Conservation (phyloP, 225 moss, liverwort and hornwort species). For the Rhytidiadelphus loreus region DNA sequence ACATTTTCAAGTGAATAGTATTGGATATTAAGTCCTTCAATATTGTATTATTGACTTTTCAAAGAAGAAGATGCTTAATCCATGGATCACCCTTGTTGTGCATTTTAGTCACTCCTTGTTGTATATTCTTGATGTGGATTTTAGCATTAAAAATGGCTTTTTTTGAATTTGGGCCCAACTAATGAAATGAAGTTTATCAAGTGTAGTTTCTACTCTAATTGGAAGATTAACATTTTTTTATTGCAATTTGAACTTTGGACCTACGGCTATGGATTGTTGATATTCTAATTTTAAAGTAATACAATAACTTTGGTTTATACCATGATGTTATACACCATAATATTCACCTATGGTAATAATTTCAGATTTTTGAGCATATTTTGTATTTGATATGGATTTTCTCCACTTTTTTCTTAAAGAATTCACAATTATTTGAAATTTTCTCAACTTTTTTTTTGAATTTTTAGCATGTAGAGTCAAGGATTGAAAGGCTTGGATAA, state of each 20-base stretch:
- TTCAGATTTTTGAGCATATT: neutral
- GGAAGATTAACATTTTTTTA: too few species aligned
- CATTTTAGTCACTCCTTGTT: rapidly evolving
- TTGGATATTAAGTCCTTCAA: neutral
- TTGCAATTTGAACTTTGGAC: neutral
- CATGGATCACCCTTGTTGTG: rapidly evolving
- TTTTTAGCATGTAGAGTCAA: too few species aligned
- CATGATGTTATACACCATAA: rapidly evolving
- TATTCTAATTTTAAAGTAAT: neutral
- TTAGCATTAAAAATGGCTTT: rapidly evolving
- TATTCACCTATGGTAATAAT: too few species aligned
- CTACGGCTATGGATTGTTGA: neutral
- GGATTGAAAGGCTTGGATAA: neutral
- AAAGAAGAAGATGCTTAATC: neutral
- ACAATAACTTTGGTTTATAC: neutral
- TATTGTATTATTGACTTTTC: neutral
- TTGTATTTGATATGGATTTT: neutral
- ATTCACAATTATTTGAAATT: neutral
- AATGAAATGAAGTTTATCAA: neutral
- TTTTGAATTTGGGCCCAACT: neutral
- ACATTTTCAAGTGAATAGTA: too few species aligned
- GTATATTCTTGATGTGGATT: neutral
- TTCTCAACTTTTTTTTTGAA: too few species aligned
- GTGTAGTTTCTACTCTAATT: rapidly evolving
- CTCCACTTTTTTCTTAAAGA: neutral